Percentiles rank a stretch among this genome's conserved stretches.
phyloP scores from a whole-genome alignment of 768 basidiomycete species.

The Rhizopogon roseolus region DNA sequence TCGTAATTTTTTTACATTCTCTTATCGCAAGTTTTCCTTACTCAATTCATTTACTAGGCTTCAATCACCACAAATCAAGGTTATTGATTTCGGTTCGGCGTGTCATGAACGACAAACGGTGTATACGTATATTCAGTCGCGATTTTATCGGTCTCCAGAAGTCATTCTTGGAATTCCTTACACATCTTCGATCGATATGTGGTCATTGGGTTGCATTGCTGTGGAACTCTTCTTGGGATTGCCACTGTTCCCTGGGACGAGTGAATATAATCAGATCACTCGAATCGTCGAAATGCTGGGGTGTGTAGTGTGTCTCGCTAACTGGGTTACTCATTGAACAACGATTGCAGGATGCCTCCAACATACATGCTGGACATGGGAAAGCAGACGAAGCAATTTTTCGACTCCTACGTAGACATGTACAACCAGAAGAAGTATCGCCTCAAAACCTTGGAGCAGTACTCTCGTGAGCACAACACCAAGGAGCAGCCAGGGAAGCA shows the following conservation, averaged over 20 bases:
- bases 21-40: not conserved
- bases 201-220: constrained; percentile 97
- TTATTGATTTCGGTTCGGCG: constrained; percentile 98
- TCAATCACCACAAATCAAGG: constrained; percentile 96
- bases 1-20: constrained; percentile 48
- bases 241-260: constrained; percentile 96
- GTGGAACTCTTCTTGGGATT: constrained; percentile 96
- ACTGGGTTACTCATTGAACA: not conserved
- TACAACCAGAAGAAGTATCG: constrained; percentile 81
- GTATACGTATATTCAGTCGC: constrained; percentile 98
- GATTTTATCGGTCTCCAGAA: constrained; percentile 98
- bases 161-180: constrained; percentile 94
- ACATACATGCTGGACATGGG: constrained; percentile 92
- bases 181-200: constrained; percentile 97
- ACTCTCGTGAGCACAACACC: constrained; percentile 90
- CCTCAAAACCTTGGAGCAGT: constrained; percentile 91
- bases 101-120: constrained; percentile 99
- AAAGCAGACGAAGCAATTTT: constrained; percentile 93
- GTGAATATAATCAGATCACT: constrained; percentile 98
- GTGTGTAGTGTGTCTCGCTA: constrained; percentile 41
- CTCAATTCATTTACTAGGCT: constrained; percentile 44
- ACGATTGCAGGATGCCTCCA: constrained; percentile 68
- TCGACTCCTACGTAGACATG: constrained; percentile 72
- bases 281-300: constrained; percentile 98
- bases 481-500: constrained; percentile 98